Conservation (phyloP, 345 rosid species). For the Euphorbia lathyris region DNA sequence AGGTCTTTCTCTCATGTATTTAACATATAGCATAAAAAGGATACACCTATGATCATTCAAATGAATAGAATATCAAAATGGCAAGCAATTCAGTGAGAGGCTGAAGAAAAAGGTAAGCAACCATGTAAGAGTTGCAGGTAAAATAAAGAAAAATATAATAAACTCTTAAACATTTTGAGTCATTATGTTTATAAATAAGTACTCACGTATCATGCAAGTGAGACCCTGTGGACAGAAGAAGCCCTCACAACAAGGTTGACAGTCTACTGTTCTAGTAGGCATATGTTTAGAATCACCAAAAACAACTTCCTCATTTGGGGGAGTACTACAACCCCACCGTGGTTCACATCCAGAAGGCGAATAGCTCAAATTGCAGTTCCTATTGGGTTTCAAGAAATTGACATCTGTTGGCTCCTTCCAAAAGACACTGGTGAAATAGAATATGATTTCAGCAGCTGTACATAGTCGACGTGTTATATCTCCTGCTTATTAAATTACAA, state of each 20-base stretch:
- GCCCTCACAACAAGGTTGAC: conserved; percentile 94
- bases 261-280: conserved; percentile 57
- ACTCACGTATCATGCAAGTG: conserved; percentile 96
- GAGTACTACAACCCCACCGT: conserved; percentile 76
- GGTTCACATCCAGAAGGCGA: conserved; percentile 92
- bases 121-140: too few relatives aligned
- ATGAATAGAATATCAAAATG: too few relatives aligned
- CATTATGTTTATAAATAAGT: too few relatives aligned
- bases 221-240: conserved; percentile 92
- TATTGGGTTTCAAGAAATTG: conserved; percentile 53
- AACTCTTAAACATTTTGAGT: background rate
- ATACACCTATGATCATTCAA: too few relatives aligned
- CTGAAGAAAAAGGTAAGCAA: too few relatives aligned
- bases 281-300: conserved; percentile 41
- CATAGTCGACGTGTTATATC: conserved; percentile 64
- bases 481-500: conserved; percentile 40
- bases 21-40: too few relatives aligned
- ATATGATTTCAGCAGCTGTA: conserved; percentile 72
- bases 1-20: too few relatives aligned
- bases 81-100: too few relatives aligned
- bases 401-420: conserved; percentile 26
- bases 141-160: too few relatives aligned
- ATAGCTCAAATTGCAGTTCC: conserved; percentile 68
- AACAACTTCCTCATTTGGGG: conserved; percentile 34
- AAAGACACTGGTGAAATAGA: conserved; percentile 54